Evolutionary conservation across 768 basidiomycete species (phyloP), one percentile per base, ranked within the genome.

Genomic region (Rossbeevera mucosa): DNA sequence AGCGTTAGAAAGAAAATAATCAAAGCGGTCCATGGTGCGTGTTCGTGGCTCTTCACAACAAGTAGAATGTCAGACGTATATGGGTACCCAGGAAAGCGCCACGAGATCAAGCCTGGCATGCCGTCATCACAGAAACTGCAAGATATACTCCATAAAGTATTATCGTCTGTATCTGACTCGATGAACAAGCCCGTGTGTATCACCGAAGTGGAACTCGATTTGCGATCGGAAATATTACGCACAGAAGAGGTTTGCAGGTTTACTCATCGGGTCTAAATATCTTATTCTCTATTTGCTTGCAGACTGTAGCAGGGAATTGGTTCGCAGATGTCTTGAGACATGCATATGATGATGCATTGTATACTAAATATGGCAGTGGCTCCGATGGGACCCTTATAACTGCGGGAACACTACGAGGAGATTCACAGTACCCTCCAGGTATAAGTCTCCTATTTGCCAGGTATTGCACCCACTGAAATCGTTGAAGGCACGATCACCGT

Each of bases 341-440:
- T 66, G 81, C 88, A 0, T 96, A 91, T 58, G 88, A 91, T 52
- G 86, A 87, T 50, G 76, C 79, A 0, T 71, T 85, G 24, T 78
- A 76, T 47, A 68, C 82, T 59, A 76, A 80, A 59, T 81, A 73
- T 16, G 74, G 74, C 45, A 80, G 77, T 9, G 89, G 82, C 1
- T 81, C 89, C 0, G 90, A 94, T 62, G 89, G 83, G 0, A 89
- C 88, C 7, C 75, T 95, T 47, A 80, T 94, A 22, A 87, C 82
- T 59, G 87, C 86, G 16, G 93, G 93, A 8, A 91, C 90, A 1
- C 71, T 94, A 41, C 81, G 93, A 44, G 92, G 93, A 4, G 93
- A 95, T 65, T 86, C 87, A 1, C 72, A 79, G 3, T 94, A 94
- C 69, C 86, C 89, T 1, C 83, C 91, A 56, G 92, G 90, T 86